Percentiles rank a stretch among this genome's conserved stretches.
Evolutionary conservation across 2,329 filamentous ascomycete genomes (phyloP).

Genomic region (Leptographium flavum): DNA sequence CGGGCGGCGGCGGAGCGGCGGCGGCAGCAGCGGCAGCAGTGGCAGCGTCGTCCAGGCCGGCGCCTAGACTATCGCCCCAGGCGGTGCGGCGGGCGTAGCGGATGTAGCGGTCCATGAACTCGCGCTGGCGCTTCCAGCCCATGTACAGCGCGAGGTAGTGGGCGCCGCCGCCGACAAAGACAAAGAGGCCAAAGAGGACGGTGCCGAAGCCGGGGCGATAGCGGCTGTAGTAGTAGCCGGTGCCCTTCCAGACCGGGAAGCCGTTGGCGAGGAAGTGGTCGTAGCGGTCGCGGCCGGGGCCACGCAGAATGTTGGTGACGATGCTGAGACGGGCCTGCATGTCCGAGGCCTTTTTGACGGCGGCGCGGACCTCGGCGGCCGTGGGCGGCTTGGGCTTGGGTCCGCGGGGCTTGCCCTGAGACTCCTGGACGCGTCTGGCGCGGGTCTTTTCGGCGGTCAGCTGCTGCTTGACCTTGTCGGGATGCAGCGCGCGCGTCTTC

Average conservation of each 20-base stretch:
- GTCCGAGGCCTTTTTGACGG: conserved; percentile 68
- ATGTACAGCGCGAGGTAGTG: conserved; percentile 81
- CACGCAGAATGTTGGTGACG: conserved; percentile 74
- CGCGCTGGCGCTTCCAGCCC: conserved; percentile 76
- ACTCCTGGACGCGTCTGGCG: conserved; percentile 30
- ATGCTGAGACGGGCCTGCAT: conserved; percentile 74
- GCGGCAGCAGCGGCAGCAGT: conserved; percentile 32
- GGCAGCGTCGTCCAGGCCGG: conserved; percentile 46
- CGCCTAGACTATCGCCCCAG: conserved; percentile 69
- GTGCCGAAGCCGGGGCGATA: conserved; percentile 83
- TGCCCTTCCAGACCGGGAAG: conserved; percentile 93
- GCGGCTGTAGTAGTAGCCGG: conserved; percentile 93
- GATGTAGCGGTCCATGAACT: conserved; percentile 88
- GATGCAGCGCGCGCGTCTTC: conserved; percentile 70
- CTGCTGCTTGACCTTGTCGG: conserved; percentile 85
- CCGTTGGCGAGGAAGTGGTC: conserved; percentile 88
- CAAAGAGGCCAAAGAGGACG: conserved; percentile 67
- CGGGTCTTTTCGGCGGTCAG: conserved; percentile 57
- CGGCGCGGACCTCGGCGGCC: conserved; percentile 60
- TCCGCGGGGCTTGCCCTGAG: conserved; percentile 37
- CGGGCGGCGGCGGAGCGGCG: conserved; percentile 22
- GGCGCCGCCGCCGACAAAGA: conserved; percentile 67
- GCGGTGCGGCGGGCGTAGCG: conserved; percentile 75
- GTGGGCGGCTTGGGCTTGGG: conserved; percentile 58
- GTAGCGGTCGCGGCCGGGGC: conserved; percentile 70